A percentile compares a stretch with the other conserved stretches of the same genome.
These are phyloP conservation scores for Chenopodium quinoa DNA, from an alignment of 148 eudicot species.

Conservation along the genomic window DNA sequence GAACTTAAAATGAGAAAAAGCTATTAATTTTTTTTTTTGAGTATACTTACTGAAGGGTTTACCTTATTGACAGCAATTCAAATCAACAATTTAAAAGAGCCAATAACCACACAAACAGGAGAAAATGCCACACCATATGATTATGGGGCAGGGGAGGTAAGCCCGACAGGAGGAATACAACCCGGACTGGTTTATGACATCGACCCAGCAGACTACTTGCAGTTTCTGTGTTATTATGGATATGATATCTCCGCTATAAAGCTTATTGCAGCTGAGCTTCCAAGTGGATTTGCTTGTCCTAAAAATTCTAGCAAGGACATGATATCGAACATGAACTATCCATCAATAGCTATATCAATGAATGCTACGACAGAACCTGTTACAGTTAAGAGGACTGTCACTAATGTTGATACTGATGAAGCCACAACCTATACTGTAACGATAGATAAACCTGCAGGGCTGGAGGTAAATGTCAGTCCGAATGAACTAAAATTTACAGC, in stretches of 20 bases:
- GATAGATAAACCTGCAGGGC: constrained; percentile 40
- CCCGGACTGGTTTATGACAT: constrained; percentile 69
- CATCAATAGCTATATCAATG: constrained; percentile 60
- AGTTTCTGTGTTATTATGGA: constrained; percentile 57
- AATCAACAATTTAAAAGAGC: constrained; percentile 43
- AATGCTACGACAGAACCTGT: constrained; percentile 22
- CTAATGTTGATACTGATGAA: constrained; percentile 49
- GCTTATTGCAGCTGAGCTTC: constrained; percentile 38
- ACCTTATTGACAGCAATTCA: constrained; percentile 47
- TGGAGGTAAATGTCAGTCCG: constrained; percentile 52
- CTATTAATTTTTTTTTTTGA: too few species aligned
- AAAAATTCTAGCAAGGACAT: constrained; percentile 33
- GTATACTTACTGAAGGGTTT: neutral
- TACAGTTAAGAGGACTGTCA: constrained; percentile 55
- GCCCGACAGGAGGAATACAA: constrained; percentile 42
- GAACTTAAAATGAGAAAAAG: too few species aligned
- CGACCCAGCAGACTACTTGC: constrained; percentile 43
- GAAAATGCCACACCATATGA: constrained; percentile 61
- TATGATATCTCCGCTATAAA: constrained; percentile 46
- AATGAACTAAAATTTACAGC: constrained; percentile 45
- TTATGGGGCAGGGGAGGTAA: constrained; percentile 72
- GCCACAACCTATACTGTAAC: constrained; percentile 43
- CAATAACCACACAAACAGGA: constrained; percentile 45
- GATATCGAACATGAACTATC: constrained; percentile 67
- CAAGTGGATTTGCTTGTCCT: constrained; percentile 51